Evolutionary conservation across 345 rosid species (phyloP).

Genomic region (Salix viminalis): DNA sequence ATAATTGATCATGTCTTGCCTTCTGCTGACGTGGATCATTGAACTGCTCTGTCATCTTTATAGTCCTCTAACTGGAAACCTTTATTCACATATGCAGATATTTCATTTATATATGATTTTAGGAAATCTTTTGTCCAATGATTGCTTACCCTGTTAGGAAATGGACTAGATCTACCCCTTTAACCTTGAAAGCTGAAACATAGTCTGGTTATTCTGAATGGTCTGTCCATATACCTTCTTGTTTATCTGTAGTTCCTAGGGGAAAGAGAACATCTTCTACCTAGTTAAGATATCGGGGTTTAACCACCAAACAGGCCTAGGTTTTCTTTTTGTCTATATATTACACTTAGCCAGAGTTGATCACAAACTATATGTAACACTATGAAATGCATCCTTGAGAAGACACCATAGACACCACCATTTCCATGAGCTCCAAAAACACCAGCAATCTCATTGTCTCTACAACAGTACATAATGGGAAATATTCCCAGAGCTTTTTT

Average conservation of each 20-base stretch:
- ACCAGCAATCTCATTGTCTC: slow-evolving; percentile 4
- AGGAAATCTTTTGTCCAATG: neutral
- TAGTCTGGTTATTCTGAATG: neutral
- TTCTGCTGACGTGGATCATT: slow-evolving; percentile 2
- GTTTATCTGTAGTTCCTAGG: neutral
- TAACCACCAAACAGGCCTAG: neutral
- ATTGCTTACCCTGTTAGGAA: slow-evolving; percentile 1
- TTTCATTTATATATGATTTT: neutral
- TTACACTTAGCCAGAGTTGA: slow-evolving; percentile 1
- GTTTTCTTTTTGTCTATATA: slow-evolving; percentile 10
- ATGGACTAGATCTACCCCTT: slow-evolving; percentile 12
- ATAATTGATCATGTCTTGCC: slow-evolving; percentile 11
- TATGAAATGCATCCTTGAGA: slow-evolving; percentile 8
- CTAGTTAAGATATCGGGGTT: neutral
- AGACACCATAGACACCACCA: neutral
- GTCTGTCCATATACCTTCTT: neutral
- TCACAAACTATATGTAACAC: slow-evolving; percentile 1
- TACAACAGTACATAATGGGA: slow-evolving; percentile 16
- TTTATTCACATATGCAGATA: neutral
- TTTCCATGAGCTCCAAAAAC: neutral
- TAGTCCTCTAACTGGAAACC: neutral
- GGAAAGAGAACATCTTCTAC: neutral
- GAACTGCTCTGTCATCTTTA: neutral
- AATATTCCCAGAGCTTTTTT: slow-evolving; percentile 14
- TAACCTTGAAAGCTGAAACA: neutral